phyloP scores from a whole-genome alignment of 2,329 filamentous ascomycete species.

The Pyrenophora graminea region DNA sequence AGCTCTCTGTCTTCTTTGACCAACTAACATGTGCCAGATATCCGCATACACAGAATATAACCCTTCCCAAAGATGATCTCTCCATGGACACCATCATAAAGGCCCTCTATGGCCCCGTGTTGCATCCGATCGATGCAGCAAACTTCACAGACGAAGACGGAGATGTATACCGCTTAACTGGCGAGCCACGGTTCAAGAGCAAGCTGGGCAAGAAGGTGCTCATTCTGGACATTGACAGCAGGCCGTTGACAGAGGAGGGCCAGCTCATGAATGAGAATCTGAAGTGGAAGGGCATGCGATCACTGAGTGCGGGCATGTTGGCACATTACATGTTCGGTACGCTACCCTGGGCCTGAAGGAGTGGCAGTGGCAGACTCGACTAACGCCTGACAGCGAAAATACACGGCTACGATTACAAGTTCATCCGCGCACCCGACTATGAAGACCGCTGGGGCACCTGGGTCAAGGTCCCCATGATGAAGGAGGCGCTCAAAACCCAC shows the following conservation, averaged over 20 bases:
- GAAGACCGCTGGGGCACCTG: conserved; percentile 52
- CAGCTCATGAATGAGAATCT: conserved; percentile 44
- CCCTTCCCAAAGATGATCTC: conserved; percentile 32
- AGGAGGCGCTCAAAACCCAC: conserved; percentile 47
- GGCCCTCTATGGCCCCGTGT: conserved; percentile 43
- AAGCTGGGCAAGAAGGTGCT: conserved; percentile 45
- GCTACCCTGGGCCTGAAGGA: not conserved
- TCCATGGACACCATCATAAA: conserved; percentile 46
- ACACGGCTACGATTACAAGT: conserved; percentile 57
- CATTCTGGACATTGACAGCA: conserved; percentile 46
- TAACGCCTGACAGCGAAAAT: conserved; percentile 46
- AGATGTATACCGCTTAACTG: conserved; percentile 36
- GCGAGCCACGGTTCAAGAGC: conserved; percentile 39
- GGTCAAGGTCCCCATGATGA: conserved; percentile 56
- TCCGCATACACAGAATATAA: conserved; percentile 30
- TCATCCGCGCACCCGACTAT: conserved; percentile 51
- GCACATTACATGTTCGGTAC: conserved; percentile 47
- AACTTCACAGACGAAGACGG: conserved; percentile 48
- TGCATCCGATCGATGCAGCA: conserved; percentile 41
- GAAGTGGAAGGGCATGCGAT: conserved; percentile 45
- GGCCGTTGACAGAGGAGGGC: conserved; percentile 39
- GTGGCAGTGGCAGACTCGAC: not conserved
- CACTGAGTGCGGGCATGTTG: conserved; percentile 46
- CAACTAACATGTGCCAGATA: conserved; percentile 23
- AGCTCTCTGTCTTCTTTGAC: not conserved